A percentile compares a stretch with the other conserved stretches of the same genome.
phyloP scores from a whole-genome alignment of 257 asterid species.

The Przewalskia tangutica region DNA sequence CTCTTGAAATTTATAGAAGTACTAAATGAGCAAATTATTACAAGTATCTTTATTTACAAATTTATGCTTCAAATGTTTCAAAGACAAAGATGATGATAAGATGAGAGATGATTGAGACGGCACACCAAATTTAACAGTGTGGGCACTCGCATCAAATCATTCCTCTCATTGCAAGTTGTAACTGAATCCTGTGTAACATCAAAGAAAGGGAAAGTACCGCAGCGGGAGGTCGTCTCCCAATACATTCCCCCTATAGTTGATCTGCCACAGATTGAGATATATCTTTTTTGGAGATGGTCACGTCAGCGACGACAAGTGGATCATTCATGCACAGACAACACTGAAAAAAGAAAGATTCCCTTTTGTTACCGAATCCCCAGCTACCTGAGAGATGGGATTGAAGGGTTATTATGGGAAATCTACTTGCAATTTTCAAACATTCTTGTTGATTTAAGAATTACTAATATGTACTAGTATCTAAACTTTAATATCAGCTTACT shows the following conservation, averaged over 20 bases:
- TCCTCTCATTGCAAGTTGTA: slow-evolving; percentile 5
- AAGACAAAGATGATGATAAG: neutral
- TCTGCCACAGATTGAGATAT: too few relatives aligned
- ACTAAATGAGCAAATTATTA: neutral
- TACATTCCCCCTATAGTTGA: too few relatives aligned
- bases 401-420: neutral
- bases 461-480: neutral
- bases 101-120: slow-evolving; percentile 15
- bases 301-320: too few relatives aligned
- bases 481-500: neutral
- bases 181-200: too few relatives aligned
- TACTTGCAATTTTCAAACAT: neutral
- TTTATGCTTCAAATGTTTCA: slow-evolving; percentile 3
- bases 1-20: neutral
- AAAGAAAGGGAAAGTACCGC: too few relatives aligned
- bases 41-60: neutral
- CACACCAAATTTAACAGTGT: slow-evolving; percentile 19
- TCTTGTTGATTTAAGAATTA: neutral
- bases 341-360: too few relatives aligned
- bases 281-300: too few relatives aligned
- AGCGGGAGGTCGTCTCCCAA: too few relatives aligned
- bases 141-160: slow-evolving; percentile 27
- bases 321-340: too few relatives aligned
- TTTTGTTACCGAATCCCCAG: neutral
- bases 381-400: slow-evolving; percentile 5